phyloP scores from a whole-genome alignment of 1,139 yeast species.

The Geotrichum europaeum region DNA sequence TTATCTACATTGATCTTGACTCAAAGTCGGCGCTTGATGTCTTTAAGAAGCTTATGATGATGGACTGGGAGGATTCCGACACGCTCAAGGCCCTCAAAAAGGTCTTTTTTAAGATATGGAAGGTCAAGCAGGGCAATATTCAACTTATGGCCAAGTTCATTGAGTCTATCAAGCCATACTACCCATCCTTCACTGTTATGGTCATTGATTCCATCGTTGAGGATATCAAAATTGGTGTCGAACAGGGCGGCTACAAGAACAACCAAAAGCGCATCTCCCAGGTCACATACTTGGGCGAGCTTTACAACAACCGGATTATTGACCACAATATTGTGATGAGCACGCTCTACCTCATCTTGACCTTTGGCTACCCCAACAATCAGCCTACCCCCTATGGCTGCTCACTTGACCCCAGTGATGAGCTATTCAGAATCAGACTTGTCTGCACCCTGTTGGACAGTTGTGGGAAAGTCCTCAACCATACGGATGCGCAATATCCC shows the following conservation, averaged over 20 bases:
- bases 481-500: slow-evolving; percentile 19
- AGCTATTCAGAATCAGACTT: slow-evolving; percentile 67
- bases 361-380: slow-evolving; percentile 62
- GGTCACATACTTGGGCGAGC: slow-evolving; percentile 53
- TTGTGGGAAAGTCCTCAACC: slow-evolving; percentile 21
- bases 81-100: slow-evolving; percentile 42
- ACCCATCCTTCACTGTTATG: slow-evolving; percentile 39
- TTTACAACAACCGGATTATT: slow-evolving; percentile 48
- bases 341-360: slow-evolving; percentile 53
- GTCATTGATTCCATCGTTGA: slow-evolving; percentile 67
- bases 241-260: slow-evolving; percentile 52
- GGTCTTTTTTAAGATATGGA: slow-evolving; percentile 57
- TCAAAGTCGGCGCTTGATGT: slow-evolving; percentile 37
- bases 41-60: slow-evolving; percentile 39
- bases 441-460: slow-evolving; percentile 39
- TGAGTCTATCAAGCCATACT: slow-evolving; percentile 35
- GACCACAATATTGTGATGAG: slow-evolving; percentile 46
- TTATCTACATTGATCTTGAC: slow-evolving; percentile 45
- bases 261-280: slow-evolving; percentile 62
- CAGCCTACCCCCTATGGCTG: slow-evolving; percentile 49
- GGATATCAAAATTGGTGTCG: slow-evolving; percentile 58
- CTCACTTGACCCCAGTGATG: slow-evolving; percentile 55
- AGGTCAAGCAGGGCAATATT: slow-evolving; percentile 53
- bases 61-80: slow-evolving; percentile 46
- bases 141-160: slow-evolving; percentile 47